These are phyloP conservation scores for Alternaria triticimaculans DNA, from an alignment of 2,329 filamentous ascomycete genomes.

Conservation along the genomic window DNA sequence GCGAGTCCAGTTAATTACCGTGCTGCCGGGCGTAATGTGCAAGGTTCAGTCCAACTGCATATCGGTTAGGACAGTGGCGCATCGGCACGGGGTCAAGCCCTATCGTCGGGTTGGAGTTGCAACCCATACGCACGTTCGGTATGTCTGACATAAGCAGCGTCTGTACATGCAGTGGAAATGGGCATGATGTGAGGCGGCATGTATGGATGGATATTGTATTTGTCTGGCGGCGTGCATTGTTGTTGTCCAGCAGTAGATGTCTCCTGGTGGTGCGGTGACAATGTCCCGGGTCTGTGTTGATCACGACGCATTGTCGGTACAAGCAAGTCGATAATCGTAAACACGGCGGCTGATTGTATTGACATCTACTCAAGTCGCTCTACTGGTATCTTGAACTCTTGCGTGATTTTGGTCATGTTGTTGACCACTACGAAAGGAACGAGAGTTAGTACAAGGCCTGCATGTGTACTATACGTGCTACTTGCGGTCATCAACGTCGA, in stretches of 20 bases:
- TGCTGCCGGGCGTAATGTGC: neutral
- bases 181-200: neutral
- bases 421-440: slow-evolving; percentile 19
- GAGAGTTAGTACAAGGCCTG: neutral
- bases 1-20: neutral
- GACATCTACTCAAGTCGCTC: slow-evolving; percentile 41
- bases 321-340: neutral
- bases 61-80: neutral
- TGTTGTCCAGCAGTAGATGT: neutral
- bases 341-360: neutral
- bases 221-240: neutral
- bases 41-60: neutral
- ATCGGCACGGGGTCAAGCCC: neutral
- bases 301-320: neutral
- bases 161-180: neutral
- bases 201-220: neutral
- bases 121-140: neutral
- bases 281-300: neutral
- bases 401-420: slow-evolving; percentile 41
- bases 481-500: slow-evolving; percentile 33
- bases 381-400: slow-evolving; percentile 43
- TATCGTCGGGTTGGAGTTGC: neutral
- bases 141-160: neutral
- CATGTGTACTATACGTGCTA: neutral
- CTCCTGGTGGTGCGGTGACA: neutral